phyloP scores from a whole-genome alignment of 2,329 filamentous ascomycete genomes.

The Aureobasidium melanogenum region DNA sequence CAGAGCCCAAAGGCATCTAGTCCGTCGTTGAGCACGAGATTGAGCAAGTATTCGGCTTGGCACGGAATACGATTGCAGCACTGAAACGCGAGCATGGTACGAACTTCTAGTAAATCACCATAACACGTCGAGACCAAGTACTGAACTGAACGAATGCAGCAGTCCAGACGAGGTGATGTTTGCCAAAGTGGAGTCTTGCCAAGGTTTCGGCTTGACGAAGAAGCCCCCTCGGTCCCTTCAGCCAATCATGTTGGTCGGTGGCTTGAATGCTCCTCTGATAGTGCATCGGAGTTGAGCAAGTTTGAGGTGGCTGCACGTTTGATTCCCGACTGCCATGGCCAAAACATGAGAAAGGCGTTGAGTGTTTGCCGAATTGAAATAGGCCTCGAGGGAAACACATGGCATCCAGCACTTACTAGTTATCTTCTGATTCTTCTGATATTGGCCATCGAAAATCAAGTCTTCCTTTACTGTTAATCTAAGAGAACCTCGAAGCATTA shows the following conservation, averaged over 20 bases:
- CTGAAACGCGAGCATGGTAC: not conserved
- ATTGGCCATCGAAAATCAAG: too few relatives aligned
- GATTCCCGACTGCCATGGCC: not conserved
- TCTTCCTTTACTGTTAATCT: not conserved
- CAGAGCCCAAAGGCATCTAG: not conserved
- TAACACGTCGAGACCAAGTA: not conserved
- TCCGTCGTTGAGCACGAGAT: not conserved
- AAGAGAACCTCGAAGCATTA: not conserved
- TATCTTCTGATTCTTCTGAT: too few relatives aligned
- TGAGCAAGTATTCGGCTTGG: not conserved
- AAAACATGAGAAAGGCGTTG: not conserved
- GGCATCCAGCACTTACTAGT: not conserved
- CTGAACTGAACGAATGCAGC: not conserved
- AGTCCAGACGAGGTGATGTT: not conserved
- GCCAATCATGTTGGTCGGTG: not conserved
- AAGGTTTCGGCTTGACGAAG: not conserved
- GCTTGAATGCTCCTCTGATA: not conserved
- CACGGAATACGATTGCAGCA: not conserved
- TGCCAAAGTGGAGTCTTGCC: not conserved
- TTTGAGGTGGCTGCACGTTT: slow-evolving; percentile 4
- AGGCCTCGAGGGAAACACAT: not conserved
- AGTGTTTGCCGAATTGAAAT: not conserved
- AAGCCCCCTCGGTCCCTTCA: too few relatives aligned
- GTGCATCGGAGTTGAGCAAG: not conserved
- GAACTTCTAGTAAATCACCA: not conserved